Base-by-base conservation (phyloP, 148 eudicot genomes). In the Hydrangea macrophylla region DNA sequence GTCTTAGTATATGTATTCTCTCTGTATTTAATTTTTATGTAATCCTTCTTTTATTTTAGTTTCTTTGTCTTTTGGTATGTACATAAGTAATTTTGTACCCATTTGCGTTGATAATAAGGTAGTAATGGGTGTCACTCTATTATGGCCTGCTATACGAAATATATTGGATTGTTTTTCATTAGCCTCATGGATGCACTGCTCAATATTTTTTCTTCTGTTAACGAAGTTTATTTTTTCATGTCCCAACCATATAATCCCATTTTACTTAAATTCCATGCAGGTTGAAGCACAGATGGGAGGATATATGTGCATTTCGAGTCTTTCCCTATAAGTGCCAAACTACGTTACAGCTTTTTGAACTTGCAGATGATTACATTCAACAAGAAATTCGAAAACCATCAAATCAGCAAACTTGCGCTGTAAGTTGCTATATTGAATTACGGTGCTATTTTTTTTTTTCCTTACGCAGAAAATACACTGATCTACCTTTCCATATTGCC, bases 351-450 rank as follows among this genome's bases (percentile, higher is more conserved):
- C 90, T 90, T 66, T 85, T 76, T 81, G 97, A 94, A 77, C 89
- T 94, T 71, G 70, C 28, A 22, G 98, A 94, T 75, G 91, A 94
- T 65, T 85, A 86, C 80, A 83, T 94, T 79, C 92, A 94, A 68
- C 67, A 88, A 71, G 98, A 86, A 79, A 94, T 90, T 63, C 81
- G 70, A 72, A 90, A 82, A 63, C 82, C 86, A 51, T 67, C 82
- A 6, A 74, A 64, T 64, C 84, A 60, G 74, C 70, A 66, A 70
- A 74, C 73, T 75, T 90, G 96, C 80, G 76, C 74, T 60, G 97
- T 92, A 70, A 58, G 89, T 71, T 55, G 37, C 53, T 37, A 18
- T n/a, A 48, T 48, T 48, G 51, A 45, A 13, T 45, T 13, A 40
- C 18, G 51, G 51, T 12, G 51, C 18, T 20, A 3, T 1, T 9